Conservation (phyloP, 2,329 filamentous ascomycete genomes). For the Diaporthe sp. region DNA sequence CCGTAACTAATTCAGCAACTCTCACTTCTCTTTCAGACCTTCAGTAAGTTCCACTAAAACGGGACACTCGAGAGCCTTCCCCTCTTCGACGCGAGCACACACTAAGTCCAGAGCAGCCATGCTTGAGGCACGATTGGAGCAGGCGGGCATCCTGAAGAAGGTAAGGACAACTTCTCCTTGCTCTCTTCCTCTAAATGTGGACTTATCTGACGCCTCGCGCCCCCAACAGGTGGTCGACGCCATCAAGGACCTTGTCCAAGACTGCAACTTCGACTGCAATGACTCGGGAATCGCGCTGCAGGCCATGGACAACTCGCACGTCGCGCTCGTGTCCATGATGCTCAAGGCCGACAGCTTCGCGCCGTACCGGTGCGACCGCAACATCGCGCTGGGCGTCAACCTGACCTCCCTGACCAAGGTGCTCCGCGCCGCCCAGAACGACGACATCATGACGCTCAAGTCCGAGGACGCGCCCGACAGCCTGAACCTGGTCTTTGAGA, state of each 20-base stretch:
- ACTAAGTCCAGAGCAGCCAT: slow-evolving; percentile 63
- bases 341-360: slow-evolving; percentile 95
- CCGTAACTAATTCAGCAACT: slow-evolving; percentile 29
- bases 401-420: slow-evolving; percentile 97
- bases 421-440: slow-evolving; percentile 91
- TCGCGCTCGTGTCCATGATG: slow-evolving; percentile 98
- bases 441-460: slow-evolving; percentile 96
- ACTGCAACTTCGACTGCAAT: slow-evolving; percentile 99
- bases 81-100: slow-evolving; percentile 52
- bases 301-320: slow-evolving; percentile 99
- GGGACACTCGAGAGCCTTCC: slow-evolving; percentile 21
- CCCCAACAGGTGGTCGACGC: slow-evolving; percentile 87
- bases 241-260: slow-evolving; percentile 99
- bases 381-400: slow-evolving; percentile 98
- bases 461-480: slow-evolving; percentile 97
- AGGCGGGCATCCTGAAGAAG: slow-evolving; percentile 96
- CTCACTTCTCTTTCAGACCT: slow-evolving; percentile 32
- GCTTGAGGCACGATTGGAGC: slow-evolving; percentile 98
- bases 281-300: slow-evolving; percentile 98
- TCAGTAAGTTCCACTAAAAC: slow-evolving; percentile 41
- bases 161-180: slow-evolving; percentile 61
- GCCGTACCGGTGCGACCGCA: slow-evolving; percentile 98
- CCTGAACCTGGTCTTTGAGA: slow-evolving; percentile 97
- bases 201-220: slow-evolving; percentile 42
- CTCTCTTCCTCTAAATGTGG: slow-evolving; percentile 11